Percentiles rank a stretch among this genome's conserved stretches.
phyloP scores from a whole-genome alignment of 1,284 basidiomycete species.

The Ceratobasidium sp. region DNA sequence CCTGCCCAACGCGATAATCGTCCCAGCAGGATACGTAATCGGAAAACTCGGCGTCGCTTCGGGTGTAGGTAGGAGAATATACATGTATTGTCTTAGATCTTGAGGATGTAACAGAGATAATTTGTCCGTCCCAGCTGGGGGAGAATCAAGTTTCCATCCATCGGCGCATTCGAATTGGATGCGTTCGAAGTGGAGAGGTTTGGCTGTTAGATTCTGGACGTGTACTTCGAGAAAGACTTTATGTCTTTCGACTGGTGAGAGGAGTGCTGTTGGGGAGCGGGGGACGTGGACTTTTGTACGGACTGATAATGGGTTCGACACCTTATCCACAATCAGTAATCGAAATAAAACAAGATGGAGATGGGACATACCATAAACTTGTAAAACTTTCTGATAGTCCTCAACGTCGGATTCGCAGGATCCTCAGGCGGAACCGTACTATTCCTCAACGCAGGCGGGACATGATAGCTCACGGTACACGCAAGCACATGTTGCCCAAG shows the following conservation, averaged over 20 bases:
- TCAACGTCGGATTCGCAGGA: constrained; percentile 69
- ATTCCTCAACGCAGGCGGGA: constrained; percentile 60
- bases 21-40: constrained; percentile 71
- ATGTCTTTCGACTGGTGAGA: constrained; percentile 73
- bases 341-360: constrained; percentile 18
- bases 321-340: constrained; percentile 62
- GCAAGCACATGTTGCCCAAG: constrained; percentile 85
- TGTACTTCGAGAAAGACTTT: constrained; percentile 90
- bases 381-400: constrained; percentile 88
- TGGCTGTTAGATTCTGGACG: constrained; percentile 85
- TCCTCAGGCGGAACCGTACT: constrained; percentile 64
- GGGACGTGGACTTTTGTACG: constrained; percentile 89
- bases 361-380: constrained; percentile 80
- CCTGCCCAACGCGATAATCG: constrained; percentile 80
- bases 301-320: constrained; percentile 88
- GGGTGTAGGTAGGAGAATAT: constrained; percentile 74
- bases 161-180: constrained; percentile 81
- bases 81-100: constrained; percentile 87
- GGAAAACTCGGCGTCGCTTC: constrained; percentile 64
- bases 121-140: constrained; percentile 57
- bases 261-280: constrained; percentile 76
- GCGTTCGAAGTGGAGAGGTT: constrained; percentile 81
- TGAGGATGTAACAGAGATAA: constrained; percentile 81
- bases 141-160: constrained; percentile 74
- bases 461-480: constrained; percentile 78